Evolutionary conservation across 2,329 filamentous ascomycete species (phyloP), one percentile per base, ranked within the genome.

Genomic region (Fusarium hainanense): DNA sequence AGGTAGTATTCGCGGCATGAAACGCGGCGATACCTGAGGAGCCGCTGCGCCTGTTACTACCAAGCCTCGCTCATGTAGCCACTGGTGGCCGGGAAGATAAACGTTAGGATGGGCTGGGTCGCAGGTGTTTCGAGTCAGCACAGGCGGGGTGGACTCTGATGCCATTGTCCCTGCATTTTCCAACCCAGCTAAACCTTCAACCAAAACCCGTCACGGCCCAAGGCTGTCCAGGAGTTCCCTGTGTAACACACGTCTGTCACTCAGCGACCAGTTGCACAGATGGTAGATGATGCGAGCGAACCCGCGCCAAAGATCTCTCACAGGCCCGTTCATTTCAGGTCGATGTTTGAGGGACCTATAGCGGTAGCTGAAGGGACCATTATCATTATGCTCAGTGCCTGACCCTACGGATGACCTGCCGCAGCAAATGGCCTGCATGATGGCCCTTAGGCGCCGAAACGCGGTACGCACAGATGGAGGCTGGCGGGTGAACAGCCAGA

Each of bases 191-290:
- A 25, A 54, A 57, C 47, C 37, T 27, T 58, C 57, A 40, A 61
- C 37, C 54, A 60, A 41, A 41, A 43, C 44, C 63, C 57, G 55
- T 72, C 63, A 62, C 56, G 43, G 54, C 59, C 57, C 61, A 60
- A 63, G 59, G 27, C 54, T 42, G 37, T 23, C 66, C 58, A 58
- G 68, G 66, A 68, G 63, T 70, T 73, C 72, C 72, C 72, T 74
- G 72, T 60, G 58, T 65, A 58, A 68, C 62, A 51, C 30, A 73
- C 63, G 65, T 61, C 58, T 69, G 48, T 68, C 63, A 56, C 55
- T 69, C 58, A 70, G 58, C 67, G 58, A 62, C 66, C 42, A 61
- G 32, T 59, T 64, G 66, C 72, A 73, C 70, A 73, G 58, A 61
- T 65, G 21, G 23, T 50, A 64, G 54, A 66, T 67, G 58, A 71